phyloP scores from a whole-genome alignment of 2,329 filamentous ascomycete genomes.

The Aspergillus oerlinghausenensis region DNA sequence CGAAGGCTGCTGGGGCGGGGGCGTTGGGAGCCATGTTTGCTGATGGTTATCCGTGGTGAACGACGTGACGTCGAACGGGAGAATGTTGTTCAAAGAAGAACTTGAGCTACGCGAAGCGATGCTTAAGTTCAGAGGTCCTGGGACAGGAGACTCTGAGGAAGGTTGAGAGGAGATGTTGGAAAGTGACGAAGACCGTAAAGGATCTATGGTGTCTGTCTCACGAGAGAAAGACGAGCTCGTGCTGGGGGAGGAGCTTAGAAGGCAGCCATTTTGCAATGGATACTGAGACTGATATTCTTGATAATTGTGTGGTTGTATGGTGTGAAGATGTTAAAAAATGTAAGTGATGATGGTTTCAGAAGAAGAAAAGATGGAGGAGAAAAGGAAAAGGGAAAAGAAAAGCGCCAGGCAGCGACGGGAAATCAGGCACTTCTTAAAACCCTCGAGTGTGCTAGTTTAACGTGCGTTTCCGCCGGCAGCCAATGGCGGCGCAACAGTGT shows the following conservation, averaged over 20 bases:
- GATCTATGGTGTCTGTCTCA: constrained; percentile 41
- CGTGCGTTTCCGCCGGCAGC: constrained; percentile 15
- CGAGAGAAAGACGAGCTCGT: constrained; percentile 32
- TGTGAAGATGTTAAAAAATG: constrained; percentile 10
- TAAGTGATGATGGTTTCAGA: constrained; percentile 7
- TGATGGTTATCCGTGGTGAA: constrained; percentile 47
- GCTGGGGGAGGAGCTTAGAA: constrained; percentile 33
- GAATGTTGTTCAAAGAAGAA: constrained; percentile 33
- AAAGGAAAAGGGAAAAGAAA: constrained; percentile 16
- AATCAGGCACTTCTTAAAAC: constrained; percentile 39
- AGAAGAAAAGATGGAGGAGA: constrained; percentile 6
- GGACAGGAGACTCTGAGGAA: constrained; percentile 40
- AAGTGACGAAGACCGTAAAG: constrained; percentile 26
- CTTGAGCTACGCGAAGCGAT: constrained; percentile 41
- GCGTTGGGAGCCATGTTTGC: constrained; percentile 46
- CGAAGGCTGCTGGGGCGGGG: constrained; percentile 40
- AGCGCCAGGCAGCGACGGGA: constrained; percentile 32
- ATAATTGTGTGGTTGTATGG: constrained; percentile 14
- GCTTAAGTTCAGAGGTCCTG: constrained; percentile 44
- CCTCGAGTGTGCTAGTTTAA: neutral
- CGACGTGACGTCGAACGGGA: constrained; percentile 42
- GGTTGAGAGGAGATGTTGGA: constrained; percentile 24
- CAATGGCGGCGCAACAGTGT: constrained; percentile 20
- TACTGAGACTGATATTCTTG: constrained; percentile 15
- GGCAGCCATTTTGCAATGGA: constrained; percentile 35